Percentiles rank a stretch among this genome's conserved stretches.
Conservation (phyloP, 768 basidiomycete genomes). For the Baorangia bicolor region DNA sequence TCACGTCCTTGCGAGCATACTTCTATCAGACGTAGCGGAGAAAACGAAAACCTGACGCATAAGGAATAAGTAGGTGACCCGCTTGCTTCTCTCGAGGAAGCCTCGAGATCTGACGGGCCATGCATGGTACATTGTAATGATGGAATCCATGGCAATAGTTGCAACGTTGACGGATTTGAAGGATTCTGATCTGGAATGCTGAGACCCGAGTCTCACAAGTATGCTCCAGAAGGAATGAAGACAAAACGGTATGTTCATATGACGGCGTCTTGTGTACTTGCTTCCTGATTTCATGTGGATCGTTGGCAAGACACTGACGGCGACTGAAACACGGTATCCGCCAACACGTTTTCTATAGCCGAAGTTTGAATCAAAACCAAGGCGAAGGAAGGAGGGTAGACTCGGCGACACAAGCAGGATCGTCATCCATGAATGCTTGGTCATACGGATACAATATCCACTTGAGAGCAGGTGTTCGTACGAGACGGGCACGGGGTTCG, state of each 20-base stretch:
- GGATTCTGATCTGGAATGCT: background rate
- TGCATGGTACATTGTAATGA: background rate
- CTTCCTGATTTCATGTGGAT: slow-evolving; percentile 9
- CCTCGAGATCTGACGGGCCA: background rate
- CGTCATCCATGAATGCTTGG: background rate
- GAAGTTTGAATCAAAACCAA: background rate
- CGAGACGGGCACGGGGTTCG: background rate
- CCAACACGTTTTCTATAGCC: background rate
- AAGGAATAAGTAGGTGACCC: no score
- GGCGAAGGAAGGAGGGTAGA: background rate
- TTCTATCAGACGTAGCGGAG: background rate
- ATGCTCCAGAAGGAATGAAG: background rate
- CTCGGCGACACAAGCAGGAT: background rate
- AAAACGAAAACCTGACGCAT: no score
- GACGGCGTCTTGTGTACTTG: background rate
- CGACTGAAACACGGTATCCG: background rate
- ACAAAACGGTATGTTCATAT: background rate
- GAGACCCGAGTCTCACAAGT: background rate
- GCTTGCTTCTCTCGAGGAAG: background rate
- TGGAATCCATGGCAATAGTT: background rate
- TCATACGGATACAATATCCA: background rate
- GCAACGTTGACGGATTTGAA: background rate
- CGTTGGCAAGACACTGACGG: slow-evolving; percentile 4
- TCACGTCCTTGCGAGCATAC: background rate
- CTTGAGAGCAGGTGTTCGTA: background rate